Base-by-base conservation (phyloP, 441 rosid genomes). In the Hura crepitans region DNA sequence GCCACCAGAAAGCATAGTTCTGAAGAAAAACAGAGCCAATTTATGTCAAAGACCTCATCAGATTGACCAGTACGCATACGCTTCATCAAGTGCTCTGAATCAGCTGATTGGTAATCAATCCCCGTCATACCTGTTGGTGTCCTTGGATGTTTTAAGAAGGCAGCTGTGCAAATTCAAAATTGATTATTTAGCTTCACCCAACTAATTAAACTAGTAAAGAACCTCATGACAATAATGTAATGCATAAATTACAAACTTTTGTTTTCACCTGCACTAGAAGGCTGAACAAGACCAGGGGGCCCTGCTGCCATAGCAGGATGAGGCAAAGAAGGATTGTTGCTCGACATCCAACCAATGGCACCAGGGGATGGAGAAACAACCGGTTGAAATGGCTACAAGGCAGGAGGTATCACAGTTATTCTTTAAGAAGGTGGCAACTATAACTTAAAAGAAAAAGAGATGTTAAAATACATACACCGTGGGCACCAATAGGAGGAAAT, bases 21-120 rank as follows among this genome's bases (percentile, higher is more conserved):
- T 33, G 20, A 46, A 51, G 39, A 18, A 49, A 66, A 70, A 49
- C 47, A 65, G 58, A 10, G 18, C 28, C 27, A 22, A 47, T 67
- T 58, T 17, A 31, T 61, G 33, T 72, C 73, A 35, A 65, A 62
- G 73, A 86, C 96, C 86, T 90, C 92, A 64, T 85, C 86, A 61
- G 88, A 78, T 72, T 79, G 88, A 63, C 87, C 86, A 72, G 90
- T 68, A 67, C 90, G 85, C 46, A 87, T 78, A 12, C 94, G 85
- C 82, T 88, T 92, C 86, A 88, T 79, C 74, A 89, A 78, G 74
- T 84, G 92, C 72, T 92, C 96, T 18, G 89, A 85, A 63, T 92
- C 97, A 67, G 85, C 79, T 12, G 80, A 77, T 50, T 83, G 94
- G 78, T 85, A 92, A 68, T 89, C 96, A 83, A 92, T 83, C 35